A percentile compares a stretch with the other conserved stretches of the same genome.
Evolutionary conservation across 2,329 filamentous ascomycete species (phyloP).

Genomic region (Botrytis fragariae): DNA sequence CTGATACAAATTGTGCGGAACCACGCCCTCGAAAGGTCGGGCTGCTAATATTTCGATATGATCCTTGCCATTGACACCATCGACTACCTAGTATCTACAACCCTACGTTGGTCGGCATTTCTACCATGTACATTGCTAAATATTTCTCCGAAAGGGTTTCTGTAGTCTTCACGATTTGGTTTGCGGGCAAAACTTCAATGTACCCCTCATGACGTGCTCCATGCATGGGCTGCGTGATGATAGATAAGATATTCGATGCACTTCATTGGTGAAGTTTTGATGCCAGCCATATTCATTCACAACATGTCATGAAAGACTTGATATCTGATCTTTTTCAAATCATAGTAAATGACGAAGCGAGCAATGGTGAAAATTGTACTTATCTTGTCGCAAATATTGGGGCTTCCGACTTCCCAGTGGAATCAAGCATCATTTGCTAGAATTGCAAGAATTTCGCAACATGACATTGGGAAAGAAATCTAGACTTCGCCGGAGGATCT

Average conservation of each 20-base stretch:
- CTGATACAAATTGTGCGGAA: not conserved
- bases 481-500: not conserved
- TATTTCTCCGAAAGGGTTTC: not conserved
- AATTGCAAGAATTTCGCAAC: not conserved
- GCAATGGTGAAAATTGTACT: not conserved
- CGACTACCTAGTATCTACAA: not conserved
- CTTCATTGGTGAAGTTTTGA: constrained; percentile 9
- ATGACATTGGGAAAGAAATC: not conserved
- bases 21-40: not conserved
- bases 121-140: not conserved
- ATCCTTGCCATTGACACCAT: constrained; percentile 22
- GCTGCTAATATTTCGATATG: constrained; percentile 14
- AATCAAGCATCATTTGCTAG: not conserved
- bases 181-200: not conserved
- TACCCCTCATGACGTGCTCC: constrained; percentile 21
- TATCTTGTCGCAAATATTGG: not conserved
- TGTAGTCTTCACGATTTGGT: not conserved
- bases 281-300: not conserved
- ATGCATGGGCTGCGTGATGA: constrained; percentile 18
- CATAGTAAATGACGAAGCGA: not conserved
- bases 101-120: not conserved
- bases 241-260: constrained; percentile 15
- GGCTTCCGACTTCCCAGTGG: not conserved
- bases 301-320: not conserved
- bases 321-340: not conserved